Evolutionary conservation across 2,329 filamentous ascomycete genomes (phyloP), one percentile per base, ranked within the genome.

Genomic region (Fusarium temperatum): DNA sequence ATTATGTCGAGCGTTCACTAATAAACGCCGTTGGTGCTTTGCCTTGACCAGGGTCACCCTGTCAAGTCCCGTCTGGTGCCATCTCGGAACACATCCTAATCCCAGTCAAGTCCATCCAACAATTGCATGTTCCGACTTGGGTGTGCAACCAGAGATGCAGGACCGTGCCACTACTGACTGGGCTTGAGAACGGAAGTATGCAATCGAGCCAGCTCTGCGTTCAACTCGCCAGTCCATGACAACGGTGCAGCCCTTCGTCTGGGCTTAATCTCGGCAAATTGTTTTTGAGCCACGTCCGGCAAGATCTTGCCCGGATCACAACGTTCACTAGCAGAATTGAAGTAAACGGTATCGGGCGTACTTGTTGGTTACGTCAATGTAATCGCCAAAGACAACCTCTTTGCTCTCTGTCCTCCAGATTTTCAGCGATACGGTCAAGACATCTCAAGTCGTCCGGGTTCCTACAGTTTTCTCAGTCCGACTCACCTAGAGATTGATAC

Each of bases 21-120:
- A 36, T n/a, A 39, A 36, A 63, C 58, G 53, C 41, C 56, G 48
- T 55, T 36, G 47, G 66, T 63, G 41, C 64, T 63, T 38, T 54
- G 55, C 35, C 48, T 69, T 65, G 35, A 39, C 69, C 66, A 70
- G 75, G 73, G 68, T 61, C 39, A 67, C 72, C 75, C 66, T 77
- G 75, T 47, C 62, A 54, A 47, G 64, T 47, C 53, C 58, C 66
- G 63, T 70, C 58, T 61, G 38, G 59, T 63, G 56, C 58, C 75
- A 73, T 76, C 63, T 75, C 68, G 61, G 68, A 67, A 65, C 54
- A 53, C 58, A 66, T 51, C 62, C 47, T 36, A 44, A 69, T 61
- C 75, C 73, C 56, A 64, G 75, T 58, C 64, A 66, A 66, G 63
- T 36, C 60, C 61, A 51, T 73, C 58, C 63, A 61, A 62, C 42